Conservation (phyloP, 2,329 filamentous ascomycete species). For the Penicillium freii region DNA sequence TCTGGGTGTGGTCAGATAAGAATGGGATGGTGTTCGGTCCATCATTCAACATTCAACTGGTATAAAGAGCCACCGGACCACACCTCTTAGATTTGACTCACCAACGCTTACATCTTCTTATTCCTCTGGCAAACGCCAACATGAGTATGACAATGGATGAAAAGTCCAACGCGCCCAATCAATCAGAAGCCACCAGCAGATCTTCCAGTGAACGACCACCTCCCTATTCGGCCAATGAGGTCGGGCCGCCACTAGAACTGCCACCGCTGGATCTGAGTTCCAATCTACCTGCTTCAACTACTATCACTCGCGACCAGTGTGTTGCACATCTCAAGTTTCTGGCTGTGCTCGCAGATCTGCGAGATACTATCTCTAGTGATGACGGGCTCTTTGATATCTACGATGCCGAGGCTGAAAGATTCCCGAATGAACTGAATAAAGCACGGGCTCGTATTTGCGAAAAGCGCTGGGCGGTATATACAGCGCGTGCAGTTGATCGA, state of each 20-base stretch:
- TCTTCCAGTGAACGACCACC: conserved; percentile 23
- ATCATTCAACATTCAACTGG: not conserved
- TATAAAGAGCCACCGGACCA: not conserved
- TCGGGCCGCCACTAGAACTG: conserved; percentile 15
- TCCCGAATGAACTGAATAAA: conserved; percentile 39
- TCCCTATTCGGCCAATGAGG: conserved; percentile 21
- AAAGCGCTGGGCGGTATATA: conserved; percentile 70
- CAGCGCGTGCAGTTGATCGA: conserved; percentile 64
- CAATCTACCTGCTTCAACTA: conserved; percentile 4
- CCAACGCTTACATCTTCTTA: not conserved
- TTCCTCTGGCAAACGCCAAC: not conserved
- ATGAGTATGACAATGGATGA: conserved; percentile 16
- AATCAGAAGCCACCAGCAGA: not conserved
- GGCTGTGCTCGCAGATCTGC: conserved; percentile 64
- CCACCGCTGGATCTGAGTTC: conserved; percentile 26
- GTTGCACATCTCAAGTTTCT: conserved; percentile 73
- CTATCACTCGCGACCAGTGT: conserved; percentile 54
- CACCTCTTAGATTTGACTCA: not conserved
- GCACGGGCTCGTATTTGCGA: conserved; percentile 58
- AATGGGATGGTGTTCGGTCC: not conserved
- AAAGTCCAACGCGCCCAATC: conserved; percentile 8
- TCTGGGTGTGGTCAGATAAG: not conserved
- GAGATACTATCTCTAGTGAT: conserved; percentile 63
- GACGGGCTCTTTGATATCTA: conserved; percentile 67
- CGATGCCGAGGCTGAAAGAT: conserved; percentile 46